Conservation (phyloP, 2,329 filamentous ascomycete species). For the Passalora sequoiae region DNA sequence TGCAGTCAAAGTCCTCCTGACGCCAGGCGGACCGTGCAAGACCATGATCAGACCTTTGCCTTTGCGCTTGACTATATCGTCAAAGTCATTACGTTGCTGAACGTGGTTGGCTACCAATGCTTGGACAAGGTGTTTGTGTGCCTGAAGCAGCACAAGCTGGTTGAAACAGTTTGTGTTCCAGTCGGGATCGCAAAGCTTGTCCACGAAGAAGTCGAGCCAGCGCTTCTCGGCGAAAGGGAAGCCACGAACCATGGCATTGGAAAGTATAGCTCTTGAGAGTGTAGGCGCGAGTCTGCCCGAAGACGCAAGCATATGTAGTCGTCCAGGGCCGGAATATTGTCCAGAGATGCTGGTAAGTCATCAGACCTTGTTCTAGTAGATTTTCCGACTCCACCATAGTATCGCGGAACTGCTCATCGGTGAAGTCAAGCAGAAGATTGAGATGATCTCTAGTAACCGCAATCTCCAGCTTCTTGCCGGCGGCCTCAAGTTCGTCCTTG, state of each 20-base stretch:
- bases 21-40: constrained; percentile 36
- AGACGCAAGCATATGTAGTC: constrained; percentile 26
- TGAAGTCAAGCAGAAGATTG: constrained; percentile 31
- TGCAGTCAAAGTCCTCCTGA: constrained; percentile 41
- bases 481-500: constrained; percentile 25
- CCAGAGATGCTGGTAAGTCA: constrained; percentile 41
- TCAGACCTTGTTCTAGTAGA: constrained; percentile 26
- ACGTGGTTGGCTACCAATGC: constrained; percentile 32
- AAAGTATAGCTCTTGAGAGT: constrained; percentile 28
- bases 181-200: constrained; percentile 27
- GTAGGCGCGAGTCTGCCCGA: constrained; percentile 31
- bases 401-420: constrained; percentile 25
- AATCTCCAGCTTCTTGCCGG: constrained; percentile 19
- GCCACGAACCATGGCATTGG: constrained; percentile 33
- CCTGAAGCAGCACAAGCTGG: constrained; percentile 28
- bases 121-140: constrained; percentile 32
- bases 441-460: constrained; percentile 34
- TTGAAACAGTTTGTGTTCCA: constrained; percentile 33
- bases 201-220: constrained; percentile 36
- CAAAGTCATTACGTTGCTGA: constrained; percentile 25
- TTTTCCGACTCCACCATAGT: constrained; percentile 30
- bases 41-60: constrained; percentile 38
- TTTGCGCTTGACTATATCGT: constrained; percentile 34
- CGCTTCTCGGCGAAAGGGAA: constrained; percentile 33
- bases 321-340: constrained; percentile 39